A percentile compares a stretch with the other conserved stretches of the same genome.
Conservation (phyloP, 805 yeast species). For the Kuraishia hungarica region DNA sequence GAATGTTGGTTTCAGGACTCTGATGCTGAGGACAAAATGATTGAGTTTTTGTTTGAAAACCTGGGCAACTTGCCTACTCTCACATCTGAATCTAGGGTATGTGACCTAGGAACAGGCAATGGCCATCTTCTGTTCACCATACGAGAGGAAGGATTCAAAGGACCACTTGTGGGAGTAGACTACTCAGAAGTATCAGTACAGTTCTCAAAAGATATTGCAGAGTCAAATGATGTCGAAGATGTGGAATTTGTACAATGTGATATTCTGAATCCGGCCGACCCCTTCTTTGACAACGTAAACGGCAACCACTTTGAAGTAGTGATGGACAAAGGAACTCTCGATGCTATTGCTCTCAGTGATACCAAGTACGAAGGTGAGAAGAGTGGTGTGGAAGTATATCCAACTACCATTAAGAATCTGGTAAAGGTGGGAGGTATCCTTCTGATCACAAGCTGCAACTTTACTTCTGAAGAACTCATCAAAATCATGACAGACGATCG, state of each 20-base stretch:
- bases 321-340: constrained; percentile 92
- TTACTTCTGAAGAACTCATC: constrained; percentile 72
- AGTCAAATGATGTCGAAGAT: constrained; percentile 25
- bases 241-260: constrained; percentile 61
- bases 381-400: constrained; percentile 53
- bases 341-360: constrained; percentile 88
- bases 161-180: constrained; percentile 68
- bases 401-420: constrained; percentile 45
- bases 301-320: constrained; percentile 53
- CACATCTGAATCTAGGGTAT: constrained; percentile 25
- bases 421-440: constrained; percentile 53
- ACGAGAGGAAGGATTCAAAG: constrained; percentile 52
- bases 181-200: constrained; percentile 75
- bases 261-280: constrained; percentile 36
- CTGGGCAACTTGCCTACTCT: constrained; percentile 23
- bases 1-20: constrained; percentile 96
- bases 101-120: constrained; percentile 94
- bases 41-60: constrained; percentile 57
- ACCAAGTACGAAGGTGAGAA: constrained; percentile 33
- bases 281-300: constrained; percentile 20
- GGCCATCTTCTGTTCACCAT: constrained; percentile 80
- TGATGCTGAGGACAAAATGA: constrained; percentile 83
- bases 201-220: constrained; percentile 59
- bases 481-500: constrained; percentile 39
- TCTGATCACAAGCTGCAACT: constrained; percentile 86